These are phyloP conservation scores for Leptographium flavum DNA, from an alignment of 2,329 filamentous ascomycete species.

Conservation along the genomic window DNA sequence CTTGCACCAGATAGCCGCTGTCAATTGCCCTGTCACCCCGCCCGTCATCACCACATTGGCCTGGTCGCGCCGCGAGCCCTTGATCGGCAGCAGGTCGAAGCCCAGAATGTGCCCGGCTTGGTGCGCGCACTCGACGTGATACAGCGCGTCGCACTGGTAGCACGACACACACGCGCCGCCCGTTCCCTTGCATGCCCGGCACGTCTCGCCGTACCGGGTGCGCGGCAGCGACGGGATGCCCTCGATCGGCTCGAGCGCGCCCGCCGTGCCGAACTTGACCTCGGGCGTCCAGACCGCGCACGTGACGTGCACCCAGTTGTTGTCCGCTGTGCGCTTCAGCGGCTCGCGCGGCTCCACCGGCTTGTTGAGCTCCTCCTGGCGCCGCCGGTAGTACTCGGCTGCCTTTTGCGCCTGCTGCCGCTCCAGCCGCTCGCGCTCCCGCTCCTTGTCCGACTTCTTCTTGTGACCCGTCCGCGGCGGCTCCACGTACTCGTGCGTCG, in stretches of 20 bases:
- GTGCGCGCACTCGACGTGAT: slow-evolving; percentile 85
- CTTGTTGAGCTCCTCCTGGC: slow-evolving; percentile 71
- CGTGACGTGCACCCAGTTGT: slow-evolving; percentile 95
- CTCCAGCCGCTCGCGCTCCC: slow-evolving; percentile 75
- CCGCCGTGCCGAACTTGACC: slow-evolving; percentile 79
- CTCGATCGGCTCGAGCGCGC: slow-evolving; percentile 72
- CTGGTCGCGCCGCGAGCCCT: slow-evolving; percentile 73
- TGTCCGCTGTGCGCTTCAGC: slow-evolving; percentile 84
- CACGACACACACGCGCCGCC: slow-evolving; percentile 73
- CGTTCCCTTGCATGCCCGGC: slow-evolving; percentile 67
- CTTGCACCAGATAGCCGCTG: slow-evolving; percentile 83
- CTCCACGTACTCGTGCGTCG: slow-evolving; percentile 72
- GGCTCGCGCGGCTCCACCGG: slow-evolving; percentile 77
- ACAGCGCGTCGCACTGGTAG: slow-evolving; percentile 52
- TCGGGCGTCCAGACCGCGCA: slow-evolving; percentile 89
- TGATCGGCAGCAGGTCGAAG: slow-evolving; percentile 82
- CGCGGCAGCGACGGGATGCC: slow-evolving; percentile 73
- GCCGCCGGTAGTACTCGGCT: slow-evolving; percentile 67
- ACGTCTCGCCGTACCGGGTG: slow-evolving; percentile 59
- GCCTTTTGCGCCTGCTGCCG: slow-evolving; percentile 69
- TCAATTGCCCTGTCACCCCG: slow-evolving; percentile 67
- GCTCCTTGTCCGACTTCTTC: slow-evolving; percentile 78
- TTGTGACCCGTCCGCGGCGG: slow-evolving; percentile 69
- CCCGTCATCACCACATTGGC: slow-evolving; percentile 68
- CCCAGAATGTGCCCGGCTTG: slow-evolving; percentile 71